These are phyloP conservation scores for Diddensiella caesifluorescens DNA, from an alignment of 805 yeast species.

Conservation along the genomic window DNA sequence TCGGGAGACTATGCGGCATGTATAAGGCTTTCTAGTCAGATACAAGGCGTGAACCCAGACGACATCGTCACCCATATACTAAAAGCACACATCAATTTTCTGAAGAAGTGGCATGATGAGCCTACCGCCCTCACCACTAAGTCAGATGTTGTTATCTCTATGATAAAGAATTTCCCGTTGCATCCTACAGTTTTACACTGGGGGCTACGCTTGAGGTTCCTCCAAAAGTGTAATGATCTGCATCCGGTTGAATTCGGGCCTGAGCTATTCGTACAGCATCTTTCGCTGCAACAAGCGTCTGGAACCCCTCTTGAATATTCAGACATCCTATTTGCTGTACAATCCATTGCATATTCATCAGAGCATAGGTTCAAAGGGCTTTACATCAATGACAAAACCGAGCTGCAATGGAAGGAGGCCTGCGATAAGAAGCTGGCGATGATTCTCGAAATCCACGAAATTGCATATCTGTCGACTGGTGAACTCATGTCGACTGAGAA, in stretches of 20 bases:
- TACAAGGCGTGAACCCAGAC: constrained; percentile 5
- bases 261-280: constrained; percentile 22
- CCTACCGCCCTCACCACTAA: constrained; percentile 9
- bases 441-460: constrained; percentile 22
- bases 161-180: constrained; percentile 22
- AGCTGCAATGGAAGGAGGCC: constrained; percentile 19
- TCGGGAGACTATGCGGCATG: constrained; percentile 17
- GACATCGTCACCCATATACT: constrained; percentile 9
- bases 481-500: constrained; percentile 20
- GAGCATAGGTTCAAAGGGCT: constrained; percentile 9
- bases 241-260: constrained; percentile 24
- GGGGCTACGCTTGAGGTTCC: constrained; percentile 28
- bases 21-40: constrained; percentile 5
- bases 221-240: constrained; percentile 24
- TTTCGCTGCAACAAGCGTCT: constrained; percentile 28
- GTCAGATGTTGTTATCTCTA: constrained; percentile 21
- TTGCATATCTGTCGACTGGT: constrained; percentile 24
- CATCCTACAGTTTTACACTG: constrained; percentile 25
- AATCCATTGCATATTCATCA: constrained; percentile 28
- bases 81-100: constrained; percentile 22
- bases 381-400: constrained; percentile 17
- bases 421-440: constrained; percentile 24
- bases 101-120: background rate
- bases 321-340: constrained; percentile 28
- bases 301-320: constrained; percentile 27